phyloP scores from a whole-genome alignment of 345 rosid species.

The Acer negundo region DNA sequence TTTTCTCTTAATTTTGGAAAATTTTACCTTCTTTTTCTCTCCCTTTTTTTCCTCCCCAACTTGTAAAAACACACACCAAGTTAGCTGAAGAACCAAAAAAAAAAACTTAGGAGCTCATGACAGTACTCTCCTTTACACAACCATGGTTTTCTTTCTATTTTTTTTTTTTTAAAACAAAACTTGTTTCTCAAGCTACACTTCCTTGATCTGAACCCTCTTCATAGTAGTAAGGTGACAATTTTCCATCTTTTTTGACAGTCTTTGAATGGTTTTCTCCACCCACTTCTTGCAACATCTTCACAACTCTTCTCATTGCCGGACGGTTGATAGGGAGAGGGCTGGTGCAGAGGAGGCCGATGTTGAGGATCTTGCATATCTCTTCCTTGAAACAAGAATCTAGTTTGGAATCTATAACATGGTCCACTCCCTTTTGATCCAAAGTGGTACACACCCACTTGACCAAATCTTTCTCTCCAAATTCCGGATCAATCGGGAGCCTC shows the following conservation, averaged over 20 bases:
- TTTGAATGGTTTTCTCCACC: slow-evolving; percentile 42
- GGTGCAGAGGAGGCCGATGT: slow-evolving; percentile 85
- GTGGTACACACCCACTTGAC: slow-evolving; percentile 92
- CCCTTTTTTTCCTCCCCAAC: slow-evolving; percentile 13
- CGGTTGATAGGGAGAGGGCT: slow-evolving; percentile 91
- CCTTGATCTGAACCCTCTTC: slow-evolving; percentile 85
- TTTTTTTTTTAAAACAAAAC: background rate
- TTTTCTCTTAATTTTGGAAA: background rate
- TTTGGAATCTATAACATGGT: slow-evolving; percentile 76
- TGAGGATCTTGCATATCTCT: slow-evolving; percentile 82
- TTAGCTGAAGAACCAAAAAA: slow-evolving; percentile 20
- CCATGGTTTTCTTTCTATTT: background rate
- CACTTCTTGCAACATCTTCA: slow-evolving; percentile 82
- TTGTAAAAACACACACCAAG: slow-evolving; percentile 23
- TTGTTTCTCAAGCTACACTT: slow-evolving; percentile 59
- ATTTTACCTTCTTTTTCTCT: slow-evolving; percentile 7
- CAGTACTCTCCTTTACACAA: slow-evolving; percentile 9
- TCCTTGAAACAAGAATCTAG: slow-evolving; percentile 82
- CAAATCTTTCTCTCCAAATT: slow-evolving; percentile 87
- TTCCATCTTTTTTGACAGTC: slow-evolving; percentile 63
- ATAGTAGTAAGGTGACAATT: slow-evolving; percentile 81
- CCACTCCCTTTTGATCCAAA: slow-evolving; percentile 76
- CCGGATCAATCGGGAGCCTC: slow-evolving; percentile 76
- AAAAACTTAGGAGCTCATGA: slow-evolving; percentile 13
- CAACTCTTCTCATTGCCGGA: slow-evolving; percentile 95